Base-by-base conservation (phyloP, 2,329 filamentous ascomycete species). In the Stachybotrys elegans region DNA sequence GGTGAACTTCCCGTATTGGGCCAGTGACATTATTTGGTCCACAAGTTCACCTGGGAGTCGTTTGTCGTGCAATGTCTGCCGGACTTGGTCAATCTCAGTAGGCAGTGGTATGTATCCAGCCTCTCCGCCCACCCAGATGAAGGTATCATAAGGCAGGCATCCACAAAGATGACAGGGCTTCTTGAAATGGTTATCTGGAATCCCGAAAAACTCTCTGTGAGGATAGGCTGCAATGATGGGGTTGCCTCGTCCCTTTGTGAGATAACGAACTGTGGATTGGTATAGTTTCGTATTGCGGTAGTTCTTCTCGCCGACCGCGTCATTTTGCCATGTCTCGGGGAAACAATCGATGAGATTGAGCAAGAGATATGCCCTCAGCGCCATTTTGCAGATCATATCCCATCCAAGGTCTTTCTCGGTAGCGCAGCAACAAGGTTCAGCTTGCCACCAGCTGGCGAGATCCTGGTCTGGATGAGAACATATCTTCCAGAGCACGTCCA, bases 271-370 rank as follows among this genome's bases (percentile, higher is more conserved):
- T 21, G 42, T 38, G 36, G 35, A 37, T 22, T 55, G 54, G 17
- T 55, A 56, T 37, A 43, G 21, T 11, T 37, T 45, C 4, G 48
- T 50, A 16, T 43, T 22, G 13, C 49, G 47, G 34, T 55, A 56
- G 17, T 54, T 51, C 16, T 23, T 37, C 22, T 47, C 23, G 14
- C 41, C 21, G 11, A 25, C 39, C 8, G 38, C 20, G 21, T 16
- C 32, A 2, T 17, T 14, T 17, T 43, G 38, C 47, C 50, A 51
- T 6, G 43, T 46, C 12, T 50, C 38, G 1, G 52, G 54, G 20
- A 45, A 47, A 22, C 42, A 49, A 38, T 42, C 40, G 6, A 54
- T 32, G 2, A 59, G 22, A 19, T 59, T 58, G 8, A 60, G 49
- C 9, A 37, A 17, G n/a, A 60, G 20, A 22, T 57, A 57, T 0